Percentiles rank a stretch among this genome's conserved stretches.
phyloP scores from a whole-genome alignment of 2,329 filamentous ascomycete species.

The Ophiostoma sp. region DNA sequence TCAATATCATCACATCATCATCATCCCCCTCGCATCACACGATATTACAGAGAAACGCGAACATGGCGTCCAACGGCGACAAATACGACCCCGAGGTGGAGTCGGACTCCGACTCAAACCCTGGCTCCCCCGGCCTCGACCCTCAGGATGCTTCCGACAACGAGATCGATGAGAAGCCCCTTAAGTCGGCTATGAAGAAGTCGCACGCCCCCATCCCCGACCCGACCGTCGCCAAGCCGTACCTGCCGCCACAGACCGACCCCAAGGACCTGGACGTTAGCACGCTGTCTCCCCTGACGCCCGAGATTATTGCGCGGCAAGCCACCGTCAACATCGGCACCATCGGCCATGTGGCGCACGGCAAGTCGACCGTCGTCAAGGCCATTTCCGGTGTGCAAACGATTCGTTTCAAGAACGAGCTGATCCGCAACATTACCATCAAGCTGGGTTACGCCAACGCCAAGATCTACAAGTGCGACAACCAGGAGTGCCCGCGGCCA shows the following conservation, averaged over 20 bases:
- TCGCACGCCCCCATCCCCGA: constrained; percentile 48
- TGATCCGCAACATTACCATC: constrained; percentile 99
- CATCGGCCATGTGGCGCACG: constrained; percentile 98
- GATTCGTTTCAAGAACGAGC: constrained; percentile 98
- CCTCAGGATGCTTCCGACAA: constrained; percentile 59
- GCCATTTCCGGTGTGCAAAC: constrained; percentile 99
- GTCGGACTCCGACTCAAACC: constrained; percentile 65
- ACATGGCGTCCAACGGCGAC: constrained; percentile 61
- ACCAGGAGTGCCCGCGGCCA: constrained; percentile 82
- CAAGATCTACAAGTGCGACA: constrained; percentile 99
- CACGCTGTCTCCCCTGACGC: constrained; percentile 78
- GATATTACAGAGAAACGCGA: constrained; percentile 34
- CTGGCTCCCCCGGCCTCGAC: constrained; percentile 61
- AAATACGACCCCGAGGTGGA: constrained; percentile 58
- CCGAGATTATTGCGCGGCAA: constrained; percentile 96
- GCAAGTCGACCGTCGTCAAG: constrained; percentile 98
- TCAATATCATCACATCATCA: not conserved
- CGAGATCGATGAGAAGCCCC: constrained; percentile 62
- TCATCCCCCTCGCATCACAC: constrained; percentile 19
- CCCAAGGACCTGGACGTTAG: constrained; percentile 83
- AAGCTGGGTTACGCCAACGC: constrained; percentile 99
- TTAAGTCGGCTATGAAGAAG: constrained; percentile 89
- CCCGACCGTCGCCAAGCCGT: constrained; percentile 54
- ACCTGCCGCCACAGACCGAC: constrained; percentile 84
- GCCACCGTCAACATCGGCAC: constrained; percentile 99